A percentile compares a stretch with the other conserved stretches of the same genome.
Evolutionary conservation across 768 basidiomycete genomes (phyloP).

Genomic region (Tulasnella sp.): DNA sequence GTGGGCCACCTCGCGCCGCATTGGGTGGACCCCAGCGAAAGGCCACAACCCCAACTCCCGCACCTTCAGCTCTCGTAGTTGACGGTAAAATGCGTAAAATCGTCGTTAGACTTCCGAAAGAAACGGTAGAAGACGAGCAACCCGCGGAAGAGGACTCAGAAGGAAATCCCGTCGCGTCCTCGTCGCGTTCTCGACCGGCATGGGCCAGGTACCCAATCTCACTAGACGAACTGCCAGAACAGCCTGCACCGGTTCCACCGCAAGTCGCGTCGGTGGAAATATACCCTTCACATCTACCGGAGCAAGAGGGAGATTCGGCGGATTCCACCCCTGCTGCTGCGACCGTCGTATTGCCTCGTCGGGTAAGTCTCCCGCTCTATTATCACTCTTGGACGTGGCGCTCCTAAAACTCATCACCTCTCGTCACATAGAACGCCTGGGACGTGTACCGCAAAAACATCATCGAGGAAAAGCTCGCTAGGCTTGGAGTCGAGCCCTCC

Average conservation of each 20-base stretch:
- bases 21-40: constrained; percentile 72
- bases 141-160: constrained; percentile 23
- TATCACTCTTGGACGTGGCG: constrained; percentile 8
- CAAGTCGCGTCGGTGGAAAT: constrained; percentile 37
- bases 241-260: constrained; percentile 17
- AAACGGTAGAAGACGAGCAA: constrained; percentile 33
- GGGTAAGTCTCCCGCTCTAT: constrained; percentile 35
- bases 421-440: constrained; percentile 50
- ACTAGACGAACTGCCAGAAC: constrained; percentile 1
- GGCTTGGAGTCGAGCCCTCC: constrained; percentile 58
- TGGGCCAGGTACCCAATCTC: constrained; percentile 42
- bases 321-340: constrained; percentile 41
- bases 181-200: constrained; percentile 27
- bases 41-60: constrained; percentile 39
- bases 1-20: constrained; percentile 80
- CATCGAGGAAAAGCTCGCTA: constrained; percentile 74
- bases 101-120: constrained; percentile 60
- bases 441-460: constrained; percentile 53
- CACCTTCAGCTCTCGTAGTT: constrained; percentile 25
- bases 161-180: constrained; percentile 24
- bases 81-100: constrained; percentile 50
- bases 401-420: constrained; percentile 15
- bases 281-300: constrained; percentile 46
- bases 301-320: neutral
- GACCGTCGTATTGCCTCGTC: constrained; percentile 59